phyloP scores from a whole-genome alignment of 2,329 filamentous ascomycete species.

The Knoxdaviesia capensis region DNA sequence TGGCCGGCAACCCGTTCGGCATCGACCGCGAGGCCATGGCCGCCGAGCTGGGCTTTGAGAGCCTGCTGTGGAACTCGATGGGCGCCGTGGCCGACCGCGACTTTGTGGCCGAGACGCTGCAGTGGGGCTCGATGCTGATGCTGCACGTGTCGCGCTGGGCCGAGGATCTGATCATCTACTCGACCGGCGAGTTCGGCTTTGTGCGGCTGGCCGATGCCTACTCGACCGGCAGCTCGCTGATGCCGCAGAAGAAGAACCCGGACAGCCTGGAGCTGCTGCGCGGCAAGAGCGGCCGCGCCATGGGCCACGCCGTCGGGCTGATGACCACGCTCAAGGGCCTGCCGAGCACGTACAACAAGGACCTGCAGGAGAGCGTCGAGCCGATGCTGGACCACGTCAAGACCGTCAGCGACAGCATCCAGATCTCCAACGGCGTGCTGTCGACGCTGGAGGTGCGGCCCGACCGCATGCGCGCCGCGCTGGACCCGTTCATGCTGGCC shows the following conservation, averaged over 20 bases:
- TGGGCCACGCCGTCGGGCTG: conserved; percentile 64
- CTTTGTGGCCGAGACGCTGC: conserved; percentile 64
- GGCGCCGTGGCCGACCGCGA: conserved; percentile 57
- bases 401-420: conserved; percentile 61
- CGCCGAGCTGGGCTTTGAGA: conserved; percentile 61
- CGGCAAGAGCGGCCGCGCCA: conserved; percentile 55
- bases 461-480: conserved; percentile 57
- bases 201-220: conserved; percentile 61
- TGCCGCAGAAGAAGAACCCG: conserved; percentile 74
- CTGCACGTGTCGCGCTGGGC: conserved; percentile 62
- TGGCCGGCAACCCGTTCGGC: conserved; percentile 66
- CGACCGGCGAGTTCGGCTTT: conserved; percentile 56
- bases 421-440: conserved; percentile 66
- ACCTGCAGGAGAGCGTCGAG: conserved; percentile 74
- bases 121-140: conserved; percentile 64
- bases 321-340: conserved; percentile 51
- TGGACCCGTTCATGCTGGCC: conserved; percentile 71
- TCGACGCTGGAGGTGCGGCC: conserved; percentile 49
- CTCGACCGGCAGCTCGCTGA: conserved; percentile 53
- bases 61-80: conserved; percentile 59
- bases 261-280: conserved; percentile 54
- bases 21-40: conserved; percentile 67
- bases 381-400: conserved; percentile 72
- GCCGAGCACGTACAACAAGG: conserved; percentile 75
- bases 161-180: conserved; percentile 77